These are phyloP conservation scores for Arthrobotrys megalospora DNA, from an alignment of 2,329 filamentous ascomycete species.

Conservation along the genomic window DNA sequence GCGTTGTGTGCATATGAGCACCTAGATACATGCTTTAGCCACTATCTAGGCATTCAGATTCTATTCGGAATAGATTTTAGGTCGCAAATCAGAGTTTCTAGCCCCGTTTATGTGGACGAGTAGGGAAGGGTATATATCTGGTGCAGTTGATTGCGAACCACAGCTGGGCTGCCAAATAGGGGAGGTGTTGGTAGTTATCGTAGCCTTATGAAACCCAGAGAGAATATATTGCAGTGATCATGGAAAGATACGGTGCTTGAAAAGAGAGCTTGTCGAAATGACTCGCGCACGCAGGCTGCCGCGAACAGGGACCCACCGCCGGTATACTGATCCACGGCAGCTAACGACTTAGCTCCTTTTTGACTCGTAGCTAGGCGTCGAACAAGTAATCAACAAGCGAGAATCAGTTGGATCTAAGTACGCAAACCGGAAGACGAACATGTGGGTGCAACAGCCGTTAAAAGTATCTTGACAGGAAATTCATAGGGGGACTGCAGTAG, in stretches of 20 bases:
- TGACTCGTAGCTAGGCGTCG: neutral
- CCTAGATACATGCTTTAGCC: neutral
- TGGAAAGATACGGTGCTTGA: constrained; percentile 36
- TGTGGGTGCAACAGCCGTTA: neutral
- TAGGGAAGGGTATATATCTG: neutral
- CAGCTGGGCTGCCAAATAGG: constrained; percentile 24
- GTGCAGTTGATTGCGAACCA: neutral
- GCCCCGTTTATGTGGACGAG: neutral
- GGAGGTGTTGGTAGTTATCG: constrained; percentile 37
- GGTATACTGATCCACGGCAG: neutral
- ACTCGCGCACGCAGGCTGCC: constrained; percentile 9
- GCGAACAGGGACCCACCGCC: neutral
- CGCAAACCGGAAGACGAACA: neutral
- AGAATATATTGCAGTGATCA: constrained; percentile 23
- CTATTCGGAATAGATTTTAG: neutral
- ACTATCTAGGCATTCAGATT: neutral
- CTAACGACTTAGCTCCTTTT: neutral
- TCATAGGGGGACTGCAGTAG: constrained; percentile 50
- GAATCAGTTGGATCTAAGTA: neutral
- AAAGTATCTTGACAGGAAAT: constrained; percentile 24
- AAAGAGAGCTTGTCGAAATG: constrained; percentile 25
- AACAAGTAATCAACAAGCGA: constrained; percentile 3
- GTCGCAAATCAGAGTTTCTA: neutral
- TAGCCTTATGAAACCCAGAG: constrained; percentile 22
- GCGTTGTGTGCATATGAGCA: neutral